Percentiles rank a stretch among this genome's conserved stretches.
Evolutionary conservation across 768 basidiomycete genomes (phyloP).

Genomic region (Trametes punicea): DNA sequence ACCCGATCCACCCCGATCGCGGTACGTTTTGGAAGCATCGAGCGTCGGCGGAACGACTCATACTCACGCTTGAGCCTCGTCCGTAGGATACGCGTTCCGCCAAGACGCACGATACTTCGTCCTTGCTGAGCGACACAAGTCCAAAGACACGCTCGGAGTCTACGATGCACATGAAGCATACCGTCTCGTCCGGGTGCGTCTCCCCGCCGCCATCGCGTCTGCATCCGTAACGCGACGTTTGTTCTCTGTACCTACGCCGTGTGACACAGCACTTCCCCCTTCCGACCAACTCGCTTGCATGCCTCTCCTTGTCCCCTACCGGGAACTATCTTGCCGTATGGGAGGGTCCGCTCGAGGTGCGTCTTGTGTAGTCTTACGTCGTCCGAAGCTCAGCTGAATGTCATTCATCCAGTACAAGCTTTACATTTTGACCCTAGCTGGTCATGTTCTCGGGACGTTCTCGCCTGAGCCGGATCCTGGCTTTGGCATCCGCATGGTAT

Average conservation of each 20-base stretch:
- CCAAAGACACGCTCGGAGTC: constrained; percentile 81
- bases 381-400: neutral
- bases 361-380: neutral
- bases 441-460: constrained; percentile 62
- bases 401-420: constrained; percentile 62
- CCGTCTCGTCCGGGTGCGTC: constrained; percentile 66
- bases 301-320: constrained; percentile 70
- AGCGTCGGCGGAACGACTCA: neutral
- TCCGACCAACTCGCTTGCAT: constrained; percentile 69
- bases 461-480: constrained; percentile 74
- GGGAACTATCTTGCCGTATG: constrained; percentile 76
- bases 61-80: too few relatives aligned
- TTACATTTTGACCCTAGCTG: constrained; percentile 63
- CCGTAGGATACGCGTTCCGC: constrained; percentile 81
- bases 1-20: constrained; percentile 76
- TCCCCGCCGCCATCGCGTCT: too few relatives aligned
- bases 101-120: constrained; percentile 81
- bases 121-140: constrained; percentile 85
- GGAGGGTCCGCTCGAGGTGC: constrained; percentile 82
- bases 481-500: constrained; percentile 72
- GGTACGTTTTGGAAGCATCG: constrained; percentile 40
- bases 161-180: constrained; percentile 74
- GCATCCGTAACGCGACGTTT: neutral
- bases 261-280: constrained; percentile 72
- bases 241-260: neutral